Evolutionary conservation across 2,329 filamentous ascomycete species (phyloP).

Genomic region (Tolypocladium pustulatum): DNA sequence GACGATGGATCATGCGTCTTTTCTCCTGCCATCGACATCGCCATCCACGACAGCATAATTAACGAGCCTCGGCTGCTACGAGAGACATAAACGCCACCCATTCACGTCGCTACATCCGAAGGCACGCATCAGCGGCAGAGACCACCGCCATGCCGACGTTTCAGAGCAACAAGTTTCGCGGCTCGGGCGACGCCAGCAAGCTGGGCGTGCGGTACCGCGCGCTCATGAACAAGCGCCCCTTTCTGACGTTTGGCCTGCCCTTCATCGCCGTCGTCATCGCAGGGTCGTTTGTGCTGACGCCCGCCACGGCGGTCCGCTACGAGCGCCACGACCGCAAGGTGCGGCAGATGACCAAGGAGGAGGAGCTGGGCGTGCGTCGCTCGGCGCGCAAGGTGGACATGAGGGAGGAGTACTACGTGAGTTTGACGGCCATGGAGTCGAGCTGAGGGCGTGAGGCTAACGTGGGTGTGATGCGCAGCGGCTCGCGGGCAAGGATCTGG

Average conservation of each 20-base stretch:
- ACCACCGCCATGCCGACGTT: conserved; percentile 38
- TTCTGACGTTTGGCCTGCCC: conserved; percentile 85
- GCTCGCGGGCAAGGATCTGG: conserved; percentile 70
- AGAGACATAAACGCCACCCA: neutral
- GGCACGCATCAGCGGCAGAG: neutral
- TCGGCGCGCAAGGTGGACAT: conserved; percentile 62
- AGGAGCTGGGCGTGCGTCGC: conserved; percentile 74
- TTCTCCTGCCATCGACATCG: neutral
- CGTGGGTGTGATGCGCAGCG: conserved; percentile 10
- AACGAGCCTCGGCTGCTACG: neutral
- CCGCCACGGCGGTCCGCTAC: conserved; percentile 86
- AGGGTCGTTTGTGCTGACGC: conserved; percentile 88
- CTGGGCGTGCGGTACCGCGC: conserved; percentile 70
- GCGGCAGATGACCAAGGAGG: conserved; percentile 71
- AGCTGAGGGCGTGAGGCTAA: neutral
- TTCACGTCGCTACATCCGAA: neutral
- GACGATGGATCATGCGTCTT: neutral
- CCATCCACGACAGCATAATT: neutral
- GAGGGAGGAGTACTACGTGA: conserved; percentile 78
- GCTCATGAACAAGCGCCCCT: conserved; percentile 67
- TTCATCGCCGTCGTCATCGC: conserved; percentile 85
- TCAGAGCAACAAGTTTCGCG: conserved; percentile 59
- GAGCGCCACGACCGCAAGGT: conserved; percentile 89
- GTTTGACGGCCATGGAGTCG: conserved; percentile 22
- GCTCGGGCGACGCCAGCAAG: conserved; percentile 53